Evolutionary conservation across 2,329 filamentous ascomycete species (phyloP).

Genomic region (Chalaropsis ovoidea): DNA sequence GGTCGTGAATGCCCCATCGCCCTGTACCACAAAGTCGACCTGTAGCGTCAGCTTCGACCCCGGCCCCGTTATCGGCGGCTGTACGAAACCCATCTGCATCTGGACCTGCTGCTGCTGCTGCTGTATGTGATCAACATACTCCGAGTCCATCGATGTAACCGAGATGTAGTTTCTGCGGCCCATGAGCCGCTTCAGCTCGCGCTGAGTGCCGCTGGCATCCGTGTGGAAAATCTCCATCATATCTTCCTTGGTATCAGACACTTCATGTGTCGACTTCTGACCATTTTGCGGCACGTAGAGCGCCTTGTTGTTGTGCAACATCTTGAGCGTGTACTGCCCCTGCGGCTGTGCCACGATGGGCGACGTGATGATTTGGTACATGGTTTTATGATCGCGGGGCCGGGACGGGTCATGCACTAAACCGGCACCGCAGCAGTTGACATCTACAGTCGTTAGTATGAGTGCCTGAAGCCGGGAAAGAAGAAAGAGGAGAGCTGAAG

Average conservation of each 20-base stretch:
- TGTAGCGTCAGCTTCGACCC: constrained; percentile 69
- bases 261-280: constrained; percentile 59
- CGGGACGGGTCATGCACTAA: constrained; percentile 88
- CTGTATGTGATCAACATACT: constrained; percentile 44
- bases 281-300: constrained; percentile 88
- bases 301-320: constrained; percentile 89
- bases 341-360: constrained; percentile 85
- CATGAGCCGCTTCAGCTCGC: constrained; percentile 89
- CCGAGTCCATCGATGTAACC: constrained; percentile 87
- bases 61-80: constrained; percentile 34
- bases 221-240: constrained; percentile 99
- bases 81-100: constrained; percentile 21
- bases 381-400: constrained; percentile 91
- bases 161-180: constrained; percentile 84
- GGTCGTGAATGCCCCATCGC: constrained; percentile 66
- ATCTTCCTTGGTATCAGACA: constrained; percentile 93
- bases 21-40: constrained; percentile 94
- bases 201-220: constrained; percentile 71
- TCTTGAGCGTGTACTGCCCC: constrained; percentile 73
- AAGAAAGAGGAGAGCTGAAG: not conserved
- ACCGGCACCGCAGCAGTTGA: constrained; percentile 84
- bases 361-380: constrained; percentile 96
- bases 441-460: constrained; percentile 42
- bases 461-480: not conserved
- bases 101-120: constrained; percentile 18